Evolutionary conservation across 2,329 filamentous ascomycete genomes (phyloP), one percentile per base, ranked within the genome.

Genomic region (Pestalotiopsis sp.): DNA sequence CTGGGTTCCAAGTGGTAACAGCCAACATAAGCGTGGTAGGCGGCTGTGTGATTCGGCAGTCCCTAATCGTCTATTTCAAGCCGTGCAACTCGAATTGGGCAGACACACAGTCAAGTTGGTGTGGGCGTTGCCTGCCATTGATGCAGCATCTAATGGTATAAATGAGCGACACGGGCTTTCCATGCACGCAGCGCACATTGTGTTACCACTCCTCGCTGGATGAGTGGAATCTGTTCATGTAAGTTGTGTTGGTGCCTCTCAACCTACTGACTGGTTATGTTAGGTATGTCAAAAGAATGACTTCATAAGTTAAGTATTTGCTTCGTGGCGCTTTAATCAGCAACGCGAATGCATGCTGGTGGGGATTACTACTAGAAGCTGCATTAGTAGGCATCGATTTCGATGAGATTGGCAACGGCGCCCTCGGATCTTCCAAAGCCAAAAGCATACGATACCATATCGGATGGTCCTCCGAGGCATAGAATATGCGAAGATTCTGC

Each of bases 291-390:
- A 6, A 52, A n/a, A 41, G 41, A 56, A 65, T 68, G 67, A 68
- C 67, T 68, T 68, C 67, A 68, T 66, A 68, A 62, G 23, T 23
- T 49, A 7, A 52, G 17, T n/a, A 52, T n/a, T 62, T 5, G 13
- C 60, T 7, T 41, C 38, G 59, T 38, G 56, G 23, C 62, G 52
- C 52, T 61, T n/a, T 40, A 20, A 60, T 12, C 57, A 62, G 62
- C 57, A 65, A 63, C 59, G 65, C 23, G 27, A 27, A n/a, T 65
- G 61, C 38, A 65, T 65, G 36, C 7, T 20, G 59, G 66, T 68
- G 66, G 66, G 40, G 36, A 68, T 52, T 14, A 64, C 41, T 38
- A 66, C 63, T 57, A 57, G 40, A 14, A 57, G 20, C 13, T 66
- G 40, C 63, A 57, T 66, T 56, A 56, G 63, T 25, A 66, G 52